Conservation (phyloP, 169 alveolate species). For the Blepharisma undulans region DNA sequence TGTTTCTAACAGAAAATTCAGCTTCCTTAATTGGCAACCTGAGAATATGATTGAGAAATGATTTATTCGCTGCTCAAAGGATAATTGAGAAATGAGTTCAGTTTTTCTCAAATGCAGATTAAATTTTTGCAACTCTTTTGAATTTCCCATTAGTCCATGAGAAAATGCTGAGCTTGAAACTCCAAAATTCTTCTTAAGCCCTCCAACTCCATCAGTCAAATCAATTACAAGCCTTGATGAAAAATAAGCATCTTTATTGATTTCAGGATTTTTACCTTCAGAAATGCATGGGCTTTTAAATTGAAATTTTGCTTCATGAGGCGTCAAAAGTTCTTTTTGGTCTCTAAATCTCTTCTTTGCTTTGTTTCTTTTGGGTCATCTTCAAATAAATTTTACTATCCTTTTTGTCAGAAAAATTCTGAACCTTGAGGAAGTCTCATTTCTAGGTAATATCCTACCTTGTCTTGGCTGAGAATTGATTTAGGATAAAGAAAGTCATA, state of each 20-base stretch:
- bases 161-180: neutral
- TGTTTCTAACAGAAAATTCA: neutral
- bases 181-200: neutral
- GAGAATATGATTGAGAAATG: neutral
- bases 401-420: neutral
- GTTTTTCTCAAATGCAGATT: neutral
- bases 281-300: neutral
- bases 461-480: too few species aligned
- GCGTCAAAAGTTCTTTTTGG: neutral
- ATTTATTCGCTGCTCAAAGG: neutral
- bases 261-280: neutral
- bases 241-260: conserved; percentile 24
- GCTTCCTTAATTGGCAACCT: neutral
- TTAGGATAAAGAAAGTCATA: too few species aligned
- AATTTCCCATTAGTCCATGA: neutral
- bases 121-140: neutral
- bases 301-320: neutral
- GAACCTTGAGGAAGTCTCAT: neutral
- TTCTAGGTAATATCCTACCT: neutral
- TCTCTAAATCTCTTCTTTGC: too few species aligned
- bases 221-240: neutral
- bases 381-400: neutral
- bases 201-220: conserved; percentile 30
- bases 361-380: neutral
- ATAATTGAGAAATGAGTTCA: neutral